Evolutionary conservation across 345 rosid genomes (phyloP).

Genomic region (Eucalyptus virginea): DNA sequence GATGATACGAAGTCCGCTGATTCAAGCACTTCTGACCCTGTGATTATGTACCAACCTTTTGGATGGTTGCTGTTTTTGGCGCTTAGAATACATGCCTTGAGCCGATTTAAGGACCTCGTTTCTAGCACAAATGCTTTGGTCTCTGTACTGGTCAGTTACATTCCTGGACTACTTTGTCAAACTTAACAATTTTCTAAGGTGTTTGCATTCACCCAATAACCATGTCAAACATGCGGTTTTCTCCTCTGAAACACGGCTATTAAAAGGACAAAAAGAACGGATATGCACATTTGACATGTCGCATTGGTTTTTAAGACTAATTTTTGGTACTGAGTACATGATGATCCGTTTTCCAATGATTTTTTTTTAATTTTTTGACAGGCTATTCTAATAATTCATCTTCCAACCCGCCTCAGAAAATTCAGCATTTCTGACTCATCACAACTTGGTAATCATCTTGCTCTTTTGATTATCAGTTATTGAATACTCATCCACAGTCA

Average conservation of each 20-base stretch:
- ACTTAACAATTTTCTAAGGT: background rate
- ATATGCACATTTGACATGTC: background rate
- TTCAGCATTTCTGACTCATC: constrained; percentile 50
- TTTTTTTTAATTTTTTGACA: constrained; percentile 15
- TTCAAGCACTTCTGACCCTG: constrained; percentile 18
- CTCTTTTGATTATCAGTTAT: background rate
- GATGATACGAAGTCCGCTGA: constrained; percentile 26
- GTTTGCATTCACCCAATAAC: background rate
- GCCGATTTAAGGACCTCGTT: constrained; percentile 81
- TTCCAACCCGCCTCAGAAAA: constrained; percentile 67
- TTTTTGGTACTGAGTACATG: background rate
- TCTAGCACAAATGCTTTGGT: constrained; percentile 83
- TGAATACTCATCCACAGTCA: background rate
- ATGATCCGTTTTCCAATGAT: background rate
- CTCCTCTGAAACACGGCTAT: background rate
- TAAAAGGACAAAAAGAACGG: background rate
- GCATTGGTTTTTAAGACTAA: background rate
- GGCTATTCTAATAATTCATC: constrained; percentile 82
- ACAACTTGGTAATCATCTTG: constrained; percentile 53
- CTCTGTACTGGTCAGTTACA: constrained; percentile 72
- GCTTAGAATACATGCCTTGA: constrained; percentile 72
- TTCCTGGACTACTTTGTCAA: background rate
- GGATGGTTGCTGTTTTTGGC: constrained; percentile 96
- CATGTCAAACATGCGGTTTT: background rate
- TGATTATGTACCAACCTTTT: constrained; percentile 58